Percentiles rank a stretch among this genome's conserved stretches.
phyloP scores from a whole-genome alignment of 2,329 filamentous ascomycete species.

The Lecanicillium sp. region DNA sequence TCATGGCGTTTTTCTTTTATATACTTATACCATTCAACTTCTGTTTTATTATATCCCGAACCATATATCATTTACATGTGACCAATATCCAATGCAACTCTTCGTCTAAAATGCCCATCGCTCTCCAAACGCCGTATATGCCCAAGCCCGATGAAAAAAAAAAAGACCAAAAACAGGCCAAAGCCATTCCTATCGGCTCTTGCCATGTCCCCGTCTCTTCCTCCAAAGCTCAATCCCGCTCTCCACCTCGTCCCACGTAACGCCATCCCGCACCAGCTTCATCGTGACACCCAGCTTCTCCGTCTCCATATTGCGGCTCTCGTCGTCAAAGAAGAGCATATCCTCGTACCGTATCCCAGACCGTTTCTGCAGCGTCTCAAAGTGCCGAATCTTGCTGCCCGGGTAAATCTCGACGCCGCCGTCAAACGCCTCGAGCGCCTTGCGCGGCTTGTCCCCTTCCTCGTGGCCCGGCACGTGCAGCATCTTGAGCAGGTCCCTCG shows the following conservation, averaged over 20 bases:
- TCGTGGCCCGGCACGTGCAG: conserved; percentile 46
- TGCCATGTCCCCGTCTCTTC: conserved; percentile 53
- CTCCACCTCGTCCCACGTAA: conserved; percentile 71
- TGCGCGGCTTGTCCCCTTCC: conserved; percentile 25
- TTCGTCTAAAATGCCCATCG: no score
- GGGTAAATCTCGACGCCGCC: conserved; percentile 62
- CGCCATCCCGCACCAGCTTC: conserved; percentile 71
- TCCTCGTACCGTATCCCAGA: conserved; percentile 69
- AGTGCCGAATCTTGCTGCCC: conserved; percentile 77
- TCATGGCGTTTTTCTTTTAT: conserved; percentile 4
- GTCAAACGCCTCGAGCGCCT: conserved; percentile 53
- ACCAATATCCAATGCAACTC: no score
- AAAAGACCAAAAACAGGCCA: no score
- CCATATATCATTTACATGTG: no score
- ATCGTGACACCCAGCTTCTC: conserved; percentile 74
- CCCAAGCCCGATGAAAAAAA: not conserved
- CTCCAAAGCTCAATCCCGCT: conserved; percentile 76
- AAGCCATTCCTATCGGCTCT: conserved; percentile 2
- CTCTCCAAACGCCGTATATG: not conserved
- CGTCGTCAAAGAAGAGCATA: conserved; percentile 96
- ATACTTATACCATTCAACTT: conserved; percentile 1
- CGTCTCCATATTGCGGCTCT: conserved; percentile 78
- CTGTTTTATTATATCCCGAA: no score
- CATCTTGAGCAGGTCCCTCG: conserved; percentile 69
- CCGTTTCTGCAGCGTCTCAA: conserved; percentile 62